Conservation (phyloP, 768 basidiomycete species). For the Coprinellus micaceus region DNA sequence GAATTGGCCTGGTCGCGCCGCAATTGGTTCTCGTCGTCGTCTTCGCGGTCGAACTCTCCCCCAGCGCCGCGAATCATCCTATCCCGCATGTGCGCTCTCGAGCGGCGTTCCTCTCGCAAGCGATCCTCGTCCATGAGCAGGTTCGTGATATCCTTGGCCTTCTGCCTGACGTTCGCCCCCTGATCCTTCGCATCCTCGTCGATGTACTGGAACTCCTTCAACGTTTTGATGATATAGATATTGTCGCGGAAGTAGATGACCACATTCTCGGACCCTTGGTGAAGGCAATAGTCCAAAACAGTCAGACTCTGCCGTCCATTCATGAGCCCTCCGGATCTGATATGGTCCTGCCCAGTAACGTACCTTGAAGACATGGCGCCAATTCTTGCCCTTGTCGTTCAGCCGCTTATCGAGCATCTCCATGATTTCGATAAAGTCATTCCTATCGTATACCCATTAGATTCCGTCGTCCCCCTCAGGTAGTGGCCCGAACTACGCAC, state of each 20-base stretch:
- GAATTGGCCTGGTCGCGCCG: slow-evolving; percentile 25
- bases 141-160: slow-evolving; percentile 97
- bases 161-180: slow-evolving; percentile 95
- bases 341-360: neutral
- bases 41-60: slow-evolving; percentile 32
- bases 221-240: slow-evolving; percentile 95
- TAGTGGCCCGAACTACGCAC: slow-evolving; percentile 47
- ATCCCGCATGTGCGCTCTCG: slow-evolving; percentile 89
- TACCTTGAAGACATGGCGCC: slow-evolving; percentile 99
- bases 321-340: neutral
- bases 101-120: slow-evolving; percentile 78
- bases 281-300: slow-evolving; percentile 91
- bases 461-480: neutral
- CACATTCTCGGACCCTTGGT: slow-evolving; percentile 96
- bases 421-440: slow-evolving; percentile 99
- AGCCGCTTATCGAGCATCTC: slow-evolving; percentile 99
- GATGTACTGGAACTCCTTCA: slow-evolving; percentile 96
- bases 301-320: slow-evolving; percentile 67
- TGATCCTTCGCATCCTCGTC: slow-evolving; percentile 97
- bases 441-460: slow-evolving; percentile 38
- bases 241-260: slow-evolving; percentile 99
- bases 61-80: slow-evolving; percentile 74
- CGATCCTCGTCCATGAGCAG: slow-evolving; percentile 83
- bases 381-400: slow-evolving; percentile 99
- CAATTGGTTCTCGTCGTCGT: slow-evolving; percentile 42